phyloP scores from a whole-genome alignment of 192 early-diverging fungal genomes.

The Thoreauomyces humboldtii region DNA sequence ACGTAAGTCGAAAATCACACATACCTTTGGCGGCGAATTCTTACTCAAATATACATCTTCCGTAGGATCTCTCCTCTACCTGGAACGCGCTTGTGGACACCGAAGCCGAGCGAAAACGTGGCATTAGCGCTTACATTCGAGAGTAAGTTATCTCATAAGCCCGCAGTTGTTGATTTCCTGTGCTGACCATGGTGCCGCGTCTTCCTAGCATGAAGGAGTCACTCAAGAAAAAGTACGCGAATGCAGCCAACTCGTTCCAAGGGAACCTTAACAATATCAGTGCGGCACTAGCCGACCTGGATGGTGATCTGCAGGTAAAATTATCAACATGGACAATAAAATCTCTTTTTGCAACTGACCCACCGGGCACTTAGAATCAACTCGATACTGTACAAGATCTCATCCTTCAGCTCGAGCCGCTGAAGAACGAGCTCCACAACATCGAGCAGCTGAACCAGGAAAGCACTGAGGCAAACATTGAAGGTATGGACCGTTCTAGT shows the following conservation, averaged over 20 bases:
- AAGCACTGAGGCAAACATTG: constrained; percentile 81
- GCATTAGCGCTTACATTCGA: constrained; percentile 81
- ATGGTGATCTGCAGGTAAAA: constrained; percentile 75
- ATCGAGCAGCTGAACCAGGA: constrained; percentile 65
- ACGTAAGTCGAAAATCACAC: constrained; percentile 39
- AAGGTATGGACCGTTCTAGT: constrained; percentile 38
- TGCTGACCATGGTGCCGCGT: background rate
- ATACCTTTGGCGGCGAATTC: no score
- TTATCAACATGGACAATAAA: background rate
- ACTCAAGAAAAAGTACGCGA: constrained; percentile 74
- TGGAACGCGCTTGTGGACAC: constrained; percentile 73
- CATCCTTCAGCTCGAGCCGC: constrained; percentile 35
- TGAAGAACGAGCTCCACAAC: constrained; percentile 34
- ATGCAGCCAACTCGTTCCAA: constrained; percentile 80
- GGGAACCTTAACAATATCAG: constrained; percentile 70
- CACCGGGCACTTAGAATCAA: constrained; percentile 51
- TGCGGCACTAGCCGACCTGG: constrained; percentile 58
- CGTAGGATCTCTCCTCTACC: constrained; percentile 70
- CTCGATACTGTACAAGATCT: constrained; percentile 63
- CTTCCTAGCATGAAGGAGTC: constrained; percentile 71
- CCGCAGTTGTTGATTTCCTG: background rate
- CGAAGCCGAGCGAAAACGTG: constrained; percentile 77
- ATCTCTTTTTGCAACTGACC: constrained; percentile 1
- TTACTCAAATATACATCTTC: no score
- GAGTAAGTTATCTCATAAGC: constrained; percentile 47